Evolutionary conservation across 768 basidiomycete species (phyloP).

Genomic region (Piloderma croceum): DNA sequence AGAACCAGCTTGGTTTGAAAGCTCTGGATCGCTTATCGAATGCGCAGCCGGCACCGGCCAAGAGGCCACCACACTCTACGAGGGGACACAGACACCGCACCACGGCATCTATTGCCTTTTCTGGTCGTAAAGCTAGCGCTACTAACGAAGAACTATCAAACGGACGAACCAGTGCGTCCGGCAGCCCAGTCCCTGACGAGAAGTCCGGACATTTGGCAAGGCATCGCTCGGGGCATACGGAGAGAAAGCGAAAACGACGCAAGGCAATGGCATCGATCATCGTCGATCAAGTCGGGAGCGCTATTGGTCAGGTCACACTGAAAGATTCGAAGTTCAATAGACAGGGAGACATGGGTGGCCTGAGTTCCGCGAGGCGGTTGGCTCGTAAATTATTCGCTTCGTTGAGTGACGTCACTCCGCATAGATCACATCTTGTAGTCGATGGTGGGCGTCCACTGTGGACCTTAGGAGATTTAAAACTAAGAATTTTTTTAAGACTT

Average conservation of each 20-base stretch:
- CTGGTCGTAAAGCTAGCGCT: too few species aligned
- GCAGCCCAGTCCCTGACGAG: conserved; percentile 7
- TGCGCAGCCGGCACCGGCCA: conserved; percentile 42
- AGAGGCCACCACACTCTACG: conserved; percentile 36
- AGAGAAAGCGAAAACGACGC: conserved; percentile 36
- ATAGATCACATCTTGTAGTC: conserved; percentile 56
- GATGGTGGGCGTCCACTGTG: conserved; percentile 42
- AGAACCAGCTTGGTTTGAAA: conserved; percentile 64
- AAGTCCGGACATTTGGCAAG: conserved; percentile 9
- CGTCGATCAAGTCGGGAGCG: conserved; percentile 65
- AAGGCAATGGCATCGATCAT: conserved; percentile 60
- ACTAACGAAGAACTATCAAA: too few species aligned
- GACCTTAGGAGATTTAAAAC: not conserved
- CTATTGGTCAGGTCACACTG: conserved; percentile 64
- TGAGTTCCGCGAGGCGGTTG: conserved; percentile 60
- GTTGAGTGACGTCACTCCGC: conserved; percentile 54
- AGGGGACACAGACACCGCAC: conserved; percentile 40
- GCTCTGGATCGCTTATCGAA: conserved; percentile 70
- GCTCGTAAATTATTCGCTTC: conserved; percentile 64
- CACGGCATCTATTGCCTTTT: conserved; percentile 29
- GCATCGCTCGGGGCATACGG: conserved; percentile 16
- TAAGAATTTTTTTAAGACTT: conserved; percentile 47
- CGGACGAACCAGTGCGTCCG: conserved; percentile 8
- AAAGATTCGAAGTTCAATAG: conserved; percentile 60
- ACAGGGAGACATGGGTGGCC: conserved; percentile 45